These are phyloP conservation scores for Lithocarpus polystachyus DNA, from an alignment of 306 rosid species.

Conservation along the genomic window DNA sequence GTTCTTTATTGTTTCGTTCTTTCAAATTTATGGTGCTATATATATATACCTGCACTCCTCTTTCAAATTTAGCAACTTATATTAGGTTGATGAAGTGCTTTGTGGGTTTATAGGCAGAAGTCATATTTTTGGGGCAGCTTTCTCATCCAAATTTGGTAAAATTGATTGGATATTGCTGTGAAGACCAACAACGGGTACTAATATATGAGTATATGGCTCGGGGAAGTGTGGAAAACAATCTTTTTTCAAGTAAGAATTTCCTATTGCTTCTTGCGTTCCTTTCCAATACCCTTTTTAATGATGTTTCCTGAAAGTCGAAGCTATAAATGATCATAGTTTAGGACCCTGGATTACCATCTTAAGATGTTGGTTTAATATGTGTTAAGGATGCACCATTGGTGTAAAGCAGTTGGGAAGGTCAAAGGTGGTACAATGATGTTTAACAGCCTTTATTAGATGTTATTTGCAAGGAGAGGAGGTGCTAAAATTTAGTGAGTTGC, in stretches of 20 bases:
- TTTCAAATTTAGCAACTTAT: background rate
- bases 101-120: conserved; percentile 84
- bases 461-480: background rate
- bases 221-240: conserved; percentile 92
- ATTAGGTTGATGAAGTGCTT: conserved; percentile 26
- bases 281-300: conserved; percentile 11
- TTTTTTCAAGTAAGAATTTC: conserved; percentile 72
- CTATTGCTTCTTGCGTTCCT: conserved; percentile 6
- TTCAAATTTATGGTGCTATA: background rate
- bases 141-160: conserved; percentile 97
- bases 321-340: background rate
- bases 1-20: conserved; percentile 7
- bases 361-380: conserved; percentile 6
- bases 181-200: conserved; percentile 87
- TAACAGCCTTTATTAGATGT: background rate
- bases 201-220: conserved; percentile 89
- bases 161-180: conserved; percentile 94
- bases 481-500: background rate
- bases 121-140: conserved; percentile 97
- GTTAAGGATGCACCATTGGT: background rate
- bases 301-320: conserved; percentile 1
- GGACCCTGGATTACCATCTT: conserved; percentile 9
- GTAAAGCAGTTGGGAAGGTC: background rate
- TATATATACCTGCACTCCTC: background rate
- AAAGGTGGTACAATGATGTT: background rate